Conservation (phyloP, 2,329 filamentous ascomycete genomes). For the Penicillium sp. region DNA sequence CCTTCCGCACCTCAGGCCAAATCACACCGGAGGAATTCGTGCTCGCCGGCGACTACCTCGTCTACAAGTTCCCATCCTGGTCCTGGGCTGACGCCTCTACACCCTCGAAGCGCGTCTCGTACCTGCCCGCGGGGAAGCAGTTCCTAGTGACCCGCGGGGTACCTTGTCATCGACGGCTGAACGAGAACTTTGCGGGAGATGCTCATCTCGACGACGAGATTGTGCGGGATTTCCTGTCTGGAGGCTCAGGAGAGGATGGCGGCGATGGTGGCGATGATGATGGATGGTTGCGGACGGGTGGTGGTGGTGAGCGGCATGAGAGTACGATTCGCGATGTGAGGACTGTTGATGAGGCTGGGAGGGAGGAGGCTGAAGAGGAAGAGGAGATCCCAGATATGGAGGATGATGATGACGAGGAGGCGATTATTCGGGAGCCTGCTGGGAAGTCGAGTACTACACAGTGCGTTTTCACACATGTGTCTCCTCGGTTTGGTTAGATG, state of each 20-base stretch:
- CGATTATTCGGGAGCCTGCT: constrained; percentile 81
- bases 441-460: constrained; percentile 55
- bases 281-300: constrained; percentile 90
- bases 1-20: constrained; percentile 90
- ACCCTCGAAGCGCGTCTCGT: constrained; percentile 75
- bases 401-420: constrained; percentile 93
- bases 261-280: constrained; percentile 78
- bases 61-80: constrained; percentile 99
- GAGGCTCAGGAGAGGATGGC: constrained; percentile 54
- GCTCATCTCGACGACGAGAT: constrained; percentile 85
- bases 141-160: constrained; percentile 94
- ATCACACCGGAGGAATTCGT: constrained; percentile 98
- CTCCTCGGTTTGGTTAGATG: too few relatives aligned
- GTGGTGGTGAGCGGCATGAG: constrained; percentile 70
- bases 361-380: constrained; percentile 63
- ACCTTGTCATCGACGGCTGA: constrained; percentile 86
- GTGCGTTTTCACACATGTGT: constrained; percentile 48
- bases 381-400: constrained; percentile 98
- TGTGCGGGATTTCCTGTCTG: constrained; percentile 75
- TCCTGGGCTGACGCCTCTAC: constrained; percentile 90
- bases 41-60: constrained; percentile 92
- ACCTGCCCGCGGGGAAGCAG: constrained; percentile 89
- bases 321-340: constrained; percentile 79
- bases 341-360: constrained; percentile 87
- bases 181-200: constrained; percentile 90